A percentile compares a stretch with the other conserved stretches of the same genome.
phyloP scores from a whole-genome alignment of 345 rosid genomes.

The Camelina hispida region DNA sequence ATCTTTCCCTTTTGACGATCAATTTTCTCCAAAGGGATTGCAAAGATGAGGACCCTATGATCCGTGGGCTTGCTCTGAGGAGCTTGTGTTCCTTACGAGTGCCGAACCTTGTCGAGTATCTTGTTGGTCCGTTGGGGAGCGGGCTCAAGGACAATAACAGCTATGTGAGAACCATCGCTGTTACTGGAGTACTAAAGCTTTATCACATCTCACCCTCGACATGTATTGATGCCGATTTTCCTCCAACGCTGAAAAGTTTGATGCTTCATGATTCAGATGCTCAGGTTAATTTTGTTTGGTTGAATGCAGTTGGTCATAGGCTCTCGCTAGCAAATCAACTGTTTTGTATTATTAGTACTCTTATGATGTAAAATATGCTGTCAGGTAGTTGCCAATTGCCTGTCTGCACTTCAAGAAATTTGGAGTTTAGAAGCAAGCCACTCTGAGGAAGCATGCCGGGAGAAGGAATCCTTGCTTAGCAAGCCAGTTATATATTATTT shows the following conservation, averaged over 20 bases:
- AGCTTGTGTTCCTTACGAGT: constrained; percentile 90
- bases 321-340: neutral
- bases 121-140: constrained; percentile 89
- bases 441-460: constrained; percentile 88
- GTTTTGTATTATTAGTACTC: constrained; percentile 7
- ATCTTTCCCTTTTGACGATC: constrained; percentile 87
- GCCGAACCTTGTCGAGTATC: constrained; percentile 91
- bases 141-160: constrained; percentile 84
- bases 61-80: constrained; percentile 92
- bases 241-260: constrained; percentile 75
- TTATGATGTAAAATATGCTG: constrained; percentile 28
- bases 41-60: constrained; percentile 95
- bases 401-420: constrained; percentile 91
- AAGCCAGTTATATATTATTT: constrained; percentile 72
- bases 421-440: constrained; percentile 86
- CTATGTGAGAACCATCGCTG: constrained; percentile 92
- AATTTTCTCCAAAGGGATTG: constrained; percentile 98
- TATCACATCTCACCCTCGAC: constrained; percentile 89
- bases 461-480: constrained; percentile 82
- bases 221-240: constrained; percentile 89
- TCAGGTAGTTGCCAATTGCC: constrained; percentile 93
- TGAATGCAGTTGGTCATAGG: neutral
- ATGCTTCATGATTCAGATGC: constrained; percentile 86
- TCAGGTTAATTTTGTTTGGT: constrained; percentile 59
- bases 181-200: constrained; percentile 83